Conservation (phyloP, 2,329 filamentous ascomycete species). For the Aulographum hederae region DNA sequence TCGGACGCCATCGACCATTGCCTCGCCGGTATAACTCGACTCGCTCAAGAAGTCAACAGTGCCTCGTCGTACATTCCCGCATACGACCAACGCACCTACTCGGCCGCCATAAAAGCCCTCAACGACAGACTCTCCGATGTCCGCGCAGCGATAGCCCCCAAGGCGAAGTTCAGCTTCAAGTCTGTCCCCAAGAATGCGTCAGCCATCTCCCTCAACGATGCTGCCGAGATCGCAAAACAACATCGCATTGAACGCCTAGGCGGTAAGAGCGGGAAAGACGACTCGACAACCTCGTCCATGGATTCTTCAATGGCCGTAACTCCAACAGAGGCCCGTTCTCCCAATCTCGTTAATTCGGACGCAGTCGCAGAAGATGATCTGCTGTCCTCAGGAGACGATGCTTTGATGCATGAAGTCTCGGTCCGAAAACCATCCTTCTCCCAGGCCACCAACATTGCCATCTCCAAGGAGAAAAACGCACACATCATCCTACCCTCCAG, state of each 20-base stretch:
- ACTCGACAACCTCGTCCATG: slow-evolving; percentile 4
- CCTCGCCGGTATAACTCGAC: slow-evolving; percentile 57
- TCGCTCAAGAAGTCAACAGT: slow-evolving; percentile 74
- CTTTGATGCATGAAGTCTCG: not conserved
- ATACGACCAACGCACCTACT: slow-evolving; percentile 78
- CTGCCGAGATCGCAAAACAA: slow-evolving; percentile 34
- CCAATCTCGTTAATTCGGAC: slow-evolving; percentile 6
- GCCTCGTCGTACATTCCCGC: slow-evolving; percentile 65
- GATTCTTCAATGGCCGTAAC: slow-evolving; percentile 3
- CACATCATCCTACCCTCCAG: slow-evolving; percentile 63
- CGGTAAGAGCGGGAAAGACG: slow-evolving; percentile 15
- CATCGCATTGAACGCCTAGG: slow-evolving; percentile 9
- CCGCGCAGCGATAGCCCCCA: slow-evolving; percentile 49
- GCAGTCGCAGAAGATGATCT: slow-evolving; percentile 5
- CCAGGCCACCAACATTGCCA: slow-evolving; percentile 39
- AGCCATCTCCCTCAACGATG: slow-evolving; percentile 36
- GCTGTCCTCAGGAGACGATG: not conserved
- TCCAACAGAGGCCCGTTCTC: slow-evolving; percentile 2
- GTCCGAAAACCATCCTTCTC: slow-evolving; percentile 34
- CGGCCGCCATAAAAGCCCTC: slow-evolving; percentile 57
- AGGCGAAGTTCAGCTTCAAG: slow-evolving; percentile 73
- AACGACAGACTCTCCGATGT: slow-evolving; percentile 61
- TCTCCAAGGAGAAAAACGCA: slow-evolving; percentile 46
- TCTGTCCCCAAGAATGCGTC: slow-evolving; percentile 32
- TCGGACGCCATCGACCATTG: slow-evolving; percentile 67